Base-by-base conservation (phyloP, 140 eudicot species). In the Cichorium intybus region DNA sequence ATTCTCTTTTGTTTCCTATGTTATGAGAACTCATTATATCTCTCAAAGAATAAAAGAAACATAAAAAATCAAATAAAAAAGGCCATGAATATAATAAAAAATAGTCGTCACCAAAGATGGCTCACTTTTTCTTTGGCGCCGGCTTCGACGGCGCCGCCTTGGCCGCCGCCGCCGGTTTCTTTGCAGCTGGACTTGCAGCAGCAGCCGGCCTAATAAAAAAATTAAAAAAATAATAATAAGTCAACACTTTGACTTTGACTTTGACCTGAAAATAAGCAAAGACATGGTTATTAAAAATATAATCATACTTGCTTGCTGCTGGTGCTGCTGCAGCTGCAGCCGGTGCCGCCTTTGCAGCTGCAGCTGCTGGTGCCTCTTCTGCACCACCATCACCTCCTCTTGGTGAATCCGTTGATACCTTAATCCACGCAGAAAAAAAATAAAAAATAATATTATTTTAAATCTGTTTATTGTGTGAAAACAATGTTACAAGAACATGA, bases 121-220 rank as follows among this genome's bases (percentile, higher is more conserved):
- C 74, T 69, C 65, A 72, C 26, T 72, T 63, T 54, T 45, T 14
- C 21, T 48, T 56, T 15, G 49, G n/a, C 27, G 41, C 66, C 12
- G 16, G 16, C 74, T 56, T 64, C 0, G 74, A 15, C 7, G 79
- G 49, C 49, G 74, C 73, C 2, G 22, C 59, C 2, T n/a, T n/a
- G n/a, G 74, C 20, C 7, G 79, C 56, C 49, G 74, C 73, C 2
- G 22, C 59, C 2, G 78, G 4, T 65, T 56, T 73, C 21, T 73
- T 73, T 10, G 29, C 37, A 57, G 24, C 34, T 35, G 75, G 3
- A 49, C 39, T 37, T 41, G 48, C 18, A 43, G 49, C 20, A 43
- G 7, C 15, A 43, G 49, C 20, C 14, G 7, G 14, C 79, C 79
- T 74, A 62, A 24, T 31, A 3, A 7, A 67, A 57, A 56, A 46